Base-by-base conservation (phyloP, 2,329 filamentous ascomycete genomes). In the Monosporascus cannonballus region DNA sequence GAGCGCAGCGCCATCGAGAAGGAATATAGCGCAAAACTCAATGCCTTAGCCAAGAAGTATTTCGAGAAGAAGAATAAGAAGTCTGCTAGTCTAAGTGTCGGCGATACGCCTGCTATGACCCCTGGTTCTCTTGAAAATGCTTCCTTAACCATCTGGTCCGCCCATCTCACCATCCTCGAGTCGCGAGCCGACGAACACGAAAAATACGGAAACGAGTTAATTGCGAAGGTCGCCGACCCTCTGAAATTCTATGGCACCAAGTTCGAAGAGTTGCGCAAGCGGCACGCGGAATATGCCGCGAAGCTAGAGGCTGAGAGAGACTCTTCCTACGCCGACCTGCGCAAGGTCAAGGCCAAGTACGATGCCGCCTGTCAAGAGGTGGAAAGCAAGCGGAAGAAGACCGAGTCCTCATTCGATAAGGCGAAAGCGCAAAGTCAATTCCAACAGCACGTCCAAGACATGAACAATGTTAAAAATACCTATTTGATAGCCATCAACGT, bases 391-490 rank as follows among this genome's bases (percentile, higher is more conserved):
- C 87, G 94, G 64, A 97, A 96, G 76, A 99, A 99, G 79, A 85
- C 88, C 49, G 94, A 99, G 65, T 87, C 87, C 47, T 85, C 91
- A n/a, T 95, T 94, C 65, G 93, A 97, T 69, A 96, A 96, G 73
- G 75, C 83, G 57, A 99, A 96, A 74, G 91, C 93, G 7, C 89
- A 96, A 67, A 87, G 84, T 67, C 85, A 90, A 38, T 99, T 96
- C 71, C 90, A 96, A 65, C 90, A 96, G 67, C 93, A 97, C 70
- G 79, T 95, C 55, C 74, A 86, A 55, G 94, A 99, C 62, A 97
- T 97, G 94, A 89, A 94, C 72, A 99, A 99, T 68, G 81, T 87
- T 69, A 99, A 99, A 77, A 99, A 99, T 69, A 91, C 89, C n/a
- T 99, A 99, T 67, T 76, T 99, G 56, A 96, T 99, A 64, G 82